Conservation (phyloP, 2,329 filamentous ascomycete species). For the Cercospora beticola region DNA sequence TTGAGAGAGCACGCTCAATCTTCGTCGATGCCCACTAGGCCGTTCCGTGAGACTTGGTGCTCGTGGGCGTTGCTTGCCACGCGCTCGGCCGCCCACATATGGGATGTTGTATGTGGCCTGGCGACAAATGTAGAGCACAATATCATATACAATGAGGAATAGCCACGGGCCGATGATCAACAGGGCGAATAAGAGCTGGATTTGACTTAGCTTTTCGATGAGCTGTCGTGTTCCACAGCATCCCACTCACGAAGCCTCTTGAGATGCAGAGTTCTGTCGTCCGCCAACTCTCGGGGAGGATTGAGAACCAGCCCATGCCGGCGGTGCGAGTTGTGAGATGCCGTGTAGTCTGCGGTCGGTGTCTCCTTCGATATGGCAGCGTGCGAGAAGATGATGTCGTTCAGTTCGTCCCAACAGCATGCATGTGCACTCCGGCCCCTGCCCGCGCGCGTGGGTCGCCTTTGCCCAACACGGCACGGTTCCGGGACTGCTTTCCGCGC, state of each 20-base stretch:
- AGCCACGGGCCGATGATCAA: conserved; percentile 64
- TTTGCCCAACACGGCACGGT: not conserved
- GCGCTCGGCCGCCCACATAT: conserved; percentile 59
- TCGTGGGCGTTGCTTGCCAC: conserved; percentile 59
- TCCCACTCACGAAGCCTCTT: conserved; percentile 58
- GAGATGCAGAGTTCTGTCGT: conserved; percentile 63
- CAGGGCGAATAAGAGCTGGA: conserved; percentile 60
- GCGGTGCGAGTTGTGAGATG: not conserved
- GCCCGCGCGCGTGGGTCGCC: not conserved
- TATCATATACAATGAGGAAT: conserved; percentile 62
- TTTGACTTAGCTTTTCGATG: conserved; percentile 7
- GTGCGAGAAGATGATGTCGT: not conserved
- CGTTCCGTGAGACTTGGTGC: conserved; percentile 62
- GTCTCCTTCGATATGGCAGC: not conserved
- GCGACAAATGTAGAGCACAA: conserved; percentile 62
- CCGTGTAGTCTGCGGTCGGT: not conserved
- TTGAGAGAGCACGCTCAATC: conserved; percentile 43
- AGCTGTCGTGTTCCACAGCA: conserved; percentile 12
- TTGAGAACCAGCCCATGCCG: conserved; percentile 63
- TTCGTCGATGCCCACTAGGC: conserved; percentile 51
- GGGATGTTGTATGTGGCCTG: conserved; percentile 60
- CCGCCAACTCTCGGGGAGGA: conserved; percentile 59
- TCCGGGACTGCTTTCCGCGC: not conserved
- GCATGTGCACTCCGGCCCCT: not conserved
- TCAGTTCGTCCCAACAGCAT: not conserved